Evolutionary conservation across 306 rosid species (phyloP), one percentile per base, ranked within the genome.

Genomic region (Trifolium fragiferum): DNA sequence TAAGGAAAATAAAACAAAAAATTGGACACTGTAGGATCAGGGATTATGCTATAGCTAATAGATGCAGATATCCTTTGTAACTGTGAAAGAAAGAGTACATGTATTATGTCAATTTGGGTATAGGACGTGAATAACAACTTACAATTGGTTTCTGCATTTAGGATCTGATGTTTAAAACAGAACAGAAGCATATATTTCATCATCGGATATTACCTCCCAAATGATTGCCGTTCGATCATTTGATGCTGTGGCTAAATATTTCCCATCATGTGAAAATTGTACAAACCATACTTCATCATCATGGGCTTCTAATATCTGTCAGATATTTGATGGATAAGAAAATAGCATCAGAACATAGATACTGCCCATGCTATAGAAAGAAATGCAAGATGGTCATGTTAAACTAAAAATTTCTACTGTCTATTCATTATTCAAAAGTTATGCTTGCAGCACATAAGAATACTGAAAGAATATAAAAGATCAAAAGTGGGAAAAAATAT

Each of bases 241-340:
- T 64, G 98, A 93, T 32, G 98, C 87, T 78, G 98, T 89, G 68
- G 98, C 98, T 78, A 93, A 83, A 86, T 88, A 89, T 58, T 88
- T 91, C 68, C 98, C 98, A 70, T 85, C 68, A 78, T 89, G 92
- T 25, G 98, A 93, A 89, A 93, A 93, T 75, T 89, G 89, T 66
- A 93, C 85, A 79, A 85, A 89, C 98, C 96, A 93, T 38, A 93
- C 92, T 87, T 93, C 98, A 72, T 88, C 96, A 60, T 63, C 78
- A 73, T 93, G 98, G 54, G 76, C 91, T 50, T 88, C 91, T 74
- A 93, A 79, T 85, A 89, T 64, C 98, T 93, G 85, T 32, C 55
- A 35, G 53, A 69, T 18, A 55, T 57, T 49, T 30, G 74, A 44
- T 35, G 62, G 19, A 74, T 68, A 40, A 55, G 67, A 54, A 76